These are phyloP conservation scores for Dacryopinax spathularia DNA, from an alignment of 768 basidiomycete genomes.

Conservation along the genomic window DNA sequence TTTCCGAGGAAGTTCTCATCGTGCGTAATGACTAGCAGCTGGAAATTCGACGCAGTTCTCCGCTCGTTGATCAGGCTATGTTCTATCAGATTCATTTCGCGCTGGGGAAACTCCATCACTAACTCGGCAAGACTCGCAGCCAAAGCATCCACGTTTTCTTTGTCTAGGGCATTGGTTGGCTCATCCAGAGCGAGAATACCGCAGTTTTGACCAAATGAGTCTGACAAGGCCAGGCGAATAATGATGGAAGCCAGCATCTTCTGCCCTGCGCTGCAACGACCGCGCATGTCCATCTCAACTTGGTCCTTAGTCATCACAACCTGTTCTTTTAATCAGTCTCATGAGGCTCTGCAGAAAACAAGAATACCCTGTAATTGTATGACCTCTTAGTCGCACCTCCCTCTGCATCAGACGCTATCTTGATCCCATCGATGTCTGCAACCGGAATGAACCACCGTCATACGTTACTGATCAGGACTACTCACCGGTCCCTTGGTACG, in stretches of 20 bases:
- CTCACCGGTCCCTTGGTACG: constrained; percentile 93
- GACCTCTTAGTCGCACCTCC: constrained; percentile 76
- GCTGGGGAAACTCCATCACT: constrained; percentile 22
- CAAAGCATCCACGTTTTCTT: constrained; percentile 89
- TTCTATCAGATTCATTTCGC: background rate
- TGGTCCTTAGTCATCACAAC: constrained; percentile 99
- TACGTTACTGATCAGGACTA: constrained; percentile 1
- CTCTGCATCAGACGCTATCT: constrained; percentile 86
- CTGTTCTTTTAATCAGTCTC: constrained; percentile 28
- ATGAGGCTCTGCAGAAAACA: constrained; percentile 24
- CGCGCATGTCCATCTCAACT: constrained; percentile 99
- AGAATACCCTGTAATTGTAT: constrained; percentile 95
- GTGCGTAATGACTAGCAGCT: constrained; percentile 92
- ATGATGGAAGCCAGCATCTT: constrained; percentile 98
- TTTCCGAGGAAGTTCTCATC: constrained; percentile 89
- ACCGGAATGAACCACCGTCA: background rate
- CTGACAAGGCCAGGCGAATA: constrained; percentile 90
- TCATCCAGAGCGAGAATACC: constrained; percentile 96
- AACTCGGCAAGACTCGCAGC: constrained; percentile 86
- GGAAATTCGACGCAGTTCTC: constrained; percentile 79
- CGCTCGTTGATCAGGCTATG: constrained; percentile 85
- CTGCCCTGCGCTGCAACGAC: constrained; percentile 94
- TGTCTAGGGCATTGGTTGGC: constrained; percentile 92
- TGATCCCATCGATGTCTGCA: constrained; percentile 92
- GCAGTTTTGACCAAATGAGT: constrained; percentile 95